Evolutionary conservation across 345 rosid genomes (phyloP).

Genomic region (Euphorbia pulcherrima): DNA sequence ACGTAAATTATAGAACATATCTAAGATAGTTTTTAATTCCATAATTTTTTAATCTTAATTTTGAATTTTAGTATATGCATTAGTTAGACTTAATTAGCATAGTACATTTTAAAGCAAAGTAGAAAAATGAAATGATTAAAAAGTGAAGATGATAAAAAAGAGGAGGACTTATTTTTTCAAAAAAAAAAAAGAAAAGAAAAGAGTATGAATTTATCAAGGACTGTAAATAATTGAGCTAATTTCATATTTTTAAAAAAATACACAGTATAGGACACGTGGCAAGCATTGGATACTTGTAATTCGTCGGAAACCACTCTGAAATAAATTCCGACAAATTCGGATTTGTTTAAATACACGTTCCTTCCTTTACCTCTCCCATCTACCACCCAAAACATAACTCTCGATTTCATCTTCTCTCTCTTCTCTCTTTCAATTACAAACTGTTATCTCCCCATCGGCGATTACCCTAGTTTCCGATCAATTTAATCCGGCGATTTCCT

Average conservation of each 20-base stretch:
- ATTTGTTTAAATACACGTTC: conserved; percentile 5
- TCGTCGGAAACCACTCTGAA: conserved; percentile 11
- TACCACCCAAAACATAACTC: background rate
- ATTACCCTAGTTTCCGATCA: conserved; percentile 18
- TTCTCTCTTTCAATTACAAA: background rate
- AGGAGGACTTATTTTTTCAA: no score
- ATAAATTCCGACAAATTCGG: conserved; percentile 21
- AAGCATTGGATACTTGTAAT: no score
- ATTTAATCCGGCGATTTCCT: background rate
- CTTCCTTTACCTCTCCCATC: background rate
- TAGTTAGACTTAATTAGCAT: no score
- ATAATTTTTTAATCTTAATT: no score
- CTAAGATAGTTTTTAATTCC: no score
- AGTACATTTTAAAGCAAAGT: no score
- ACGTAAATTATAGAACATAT: no score
- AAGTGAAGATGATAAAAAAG: background rate
- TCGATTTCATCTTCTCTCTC: background rate
- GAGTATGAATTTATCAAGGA: background rate
- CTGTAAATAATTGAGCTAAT: conserved; percentile 1
- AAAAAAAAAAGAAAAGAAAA: no score
- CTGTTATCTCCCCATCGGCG: conserved; percentile 27
- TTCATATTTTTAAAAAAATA: conserved; percentile 1
- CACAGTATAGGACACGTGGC: conserved; percentile 29
- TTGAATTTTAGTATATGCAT: no score
- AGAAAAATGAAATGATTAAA: no score